Evolutionary conservation across 108 stramenopile species (phyloP).

Genomic region (Chaetoceros tenuissimus): DNA sequence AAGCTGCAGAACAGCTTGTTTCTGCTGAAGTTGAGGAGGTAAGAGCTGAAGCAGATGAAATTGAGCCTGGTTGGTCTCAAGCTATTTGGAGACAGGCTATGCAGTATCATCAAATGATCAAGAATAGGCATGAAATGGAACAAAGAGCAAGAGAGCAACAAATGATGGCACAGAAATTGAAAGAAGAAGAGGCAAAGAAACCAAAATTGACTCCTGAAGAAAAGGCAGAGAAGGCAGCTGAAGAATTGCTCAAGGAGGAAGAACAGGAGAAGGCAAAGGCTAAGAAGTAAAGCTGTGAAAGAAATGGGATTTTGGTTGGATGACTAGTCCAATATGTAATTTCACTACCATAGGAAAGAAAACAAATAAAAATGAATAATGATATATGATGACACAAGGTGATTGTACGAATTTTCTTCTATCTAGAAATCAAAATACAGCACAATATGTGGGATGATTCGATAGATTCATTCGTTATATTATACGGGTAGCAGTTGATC

Average conservation of each 20-base stretch:
- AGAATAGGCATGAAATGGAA: constrained; percentile 74
- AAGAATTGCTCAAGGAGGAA: constrained; percentile 66
- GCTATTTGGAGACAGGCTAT: constrained; percentile 89
- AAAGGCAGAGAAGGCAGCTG: constrained; percentile 42
- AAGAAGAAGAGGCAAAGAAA: constrained; percentile 31
- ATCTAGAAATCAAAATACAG: no score
- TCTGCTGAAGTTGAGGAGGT: constrained; percentile 86
- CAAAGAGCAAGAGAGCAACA: constrained; percentile 38
- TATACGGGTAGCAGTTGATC: no score
- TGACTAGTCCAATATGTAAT: no score
- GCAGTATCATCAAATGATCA: constrained; percentile 88
- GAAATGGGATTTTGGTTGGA: no score
- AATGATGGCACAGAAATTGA: constrained; percentile 37
- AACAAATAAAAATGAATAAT: no score
- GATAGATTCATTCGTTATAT: no score
- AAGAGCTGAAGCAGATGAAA: constrained; percentile 82
- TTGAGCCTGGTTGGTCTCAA: constrained; percentile 87
- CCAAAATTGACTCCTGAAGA: constrained; percentile 25
- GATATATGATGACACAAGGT: no score
- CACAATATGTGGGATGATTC: no score
- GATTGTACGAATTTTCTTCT: no score
- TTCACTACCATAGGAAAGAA: no score
- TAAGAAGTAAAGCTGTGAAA: no score
- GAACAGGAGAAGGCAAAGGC: constrained; percentile 66
- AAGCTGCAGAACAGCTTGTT: constrained; percentile 78